Conservation (phyloP, 805 yeast species). For the Zygoascus flipseniorum region DNA sequence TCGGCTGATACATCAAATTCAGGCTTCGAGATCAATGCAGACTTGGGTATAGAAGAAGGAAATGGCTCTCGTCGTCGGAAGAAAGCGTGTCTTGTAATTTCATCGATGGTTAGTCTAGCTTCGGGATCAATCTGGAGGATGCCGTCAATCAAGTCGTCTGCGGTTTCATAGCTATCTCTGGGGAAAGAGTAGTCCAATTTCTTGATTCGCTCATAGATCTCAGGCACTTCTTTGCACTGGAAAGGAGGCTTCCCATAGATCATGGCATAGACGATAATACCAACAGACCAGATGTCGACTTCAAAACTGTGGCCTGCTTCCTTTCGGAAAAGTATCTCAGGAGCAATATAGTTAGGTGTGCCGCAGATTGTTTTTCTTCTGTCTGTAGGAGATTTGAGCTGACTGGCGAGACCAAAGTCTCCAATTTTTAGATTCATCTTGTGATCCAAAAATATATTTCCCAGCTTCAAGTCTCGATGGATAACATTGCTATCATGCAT, state of each 20-base stretch:
- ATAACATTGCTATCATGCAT: conserved; percentile 88
- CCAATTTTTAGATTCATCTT: conserved; percentile 93
- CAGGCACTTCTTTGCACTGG: conserved; percentile 89
- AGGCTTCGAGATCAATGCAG: conserved; percentile 57
- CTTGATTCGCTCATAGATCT: conserved; percentile 87
- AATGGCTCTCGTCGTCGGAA: conserved; percentile 45
- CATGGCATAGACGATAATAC: conserved; percentile 91
- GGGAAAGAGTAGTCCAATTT: conserved; percentile 77
- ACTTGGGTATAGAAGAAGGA: conserved; percentile 60
- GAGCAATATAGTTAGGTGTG: conserved; percentile 97
- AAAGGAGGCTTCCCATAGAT: conserved; percentile 94
- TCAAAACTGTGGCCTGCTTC: conserved; percentile 85
- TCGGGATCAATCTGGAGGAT: conserved; percentile 71
- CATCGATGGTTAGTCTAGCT: conserved; percentile 71
- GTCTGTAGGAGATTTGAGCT: conserved; percentile 60
- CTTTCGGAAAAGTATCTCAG: conserved; percentile 89
- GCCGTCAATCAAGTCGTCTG: conserved; percentile 60
- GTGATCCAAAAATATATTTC: conserved; percentile 90
- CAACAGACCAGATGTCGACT: conserved; percentile 97
- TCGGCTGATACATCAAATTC: conserved; percentile 49
- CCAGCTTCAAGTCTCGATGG: conserved; percentile 92
- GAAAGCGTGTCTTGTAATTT: conserved; percentile 77
- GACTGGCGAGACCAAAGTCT: conserved; percentile 97
- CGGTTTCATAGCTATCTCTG: conserved; percentile 51
- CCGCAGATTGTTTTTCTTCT: conserved; percentile 94